Evolutionary conservation across 305 asterid species (phyloP).

Genomic region (Rubia tinctorum): DNA sequence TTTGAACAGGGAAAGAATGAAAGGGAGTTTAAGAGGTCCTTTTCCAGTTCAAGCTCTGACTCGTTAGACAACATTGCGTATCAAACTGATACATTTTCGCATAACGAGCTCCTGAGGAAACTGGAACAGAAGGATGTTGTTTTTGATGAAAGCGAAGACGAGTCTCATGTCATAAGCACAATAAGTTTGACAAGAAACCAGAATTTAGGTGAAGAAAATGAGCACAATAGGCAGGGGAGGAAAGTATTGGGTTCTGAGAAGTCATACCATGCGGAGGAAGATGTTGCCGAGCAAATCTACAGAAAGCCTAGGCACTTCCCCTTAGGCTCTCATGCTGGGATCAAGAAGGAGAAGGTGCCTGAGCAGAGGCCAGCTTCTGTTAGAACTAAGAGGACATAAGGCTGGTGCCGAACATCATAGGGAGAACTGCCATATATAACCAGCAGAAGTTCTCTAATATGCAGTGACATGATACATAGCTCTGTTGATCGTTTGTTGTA

Average conservation of each 20-base stretch:
- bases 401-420: slow-evolving; percentile 21
- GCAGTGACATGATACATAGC: slow-evolving; percentile 10
- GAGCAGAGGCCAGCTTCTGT: slow-evolving; percentile 47
- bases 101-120: slow-evolving; percentile 23
- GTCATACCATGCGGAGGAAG: not conserved
- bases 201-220: not conserved
- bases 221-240: not conserved
- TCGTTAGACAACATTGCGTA: slow-evolving; percentile 30
- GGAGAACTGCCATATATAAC: not conserved
- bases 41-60: slow-evolving; percentile 48
- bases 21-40: slow-evolving; percentile 26
- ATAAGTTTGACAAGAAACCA: slow-evolving; percentile 2
- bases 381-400: slow-evolving; percentile 35
- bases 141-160: slow-evolving; percentile 46
- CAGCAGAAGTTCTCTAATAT: slow-evolving; percentile 8
- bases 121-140: slow-evolving; percentile 6
- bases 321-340: slow-evolving; percentile 17
- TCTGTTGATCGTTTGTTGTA: slow-evolving; percentile 7
- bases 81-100: slow-evolving; percentile 11
- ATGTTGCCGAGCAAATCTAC: slow-evolving; percentile 15
- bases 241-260: slow-evolving; percentile 9
- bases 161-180: slow-evolving; percentile 23
- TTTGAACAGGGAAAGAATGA: slow-evolving; percentile 14
- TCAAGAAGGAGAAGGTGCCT: slow-evolving; percentile 18
- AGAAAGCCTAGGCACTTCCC: slow-evolving; percentile 5